Evolutionary conservation across 116 monocot genomes (phyloP), one percentile per base, ranked within the genome.

Genomic region (Trichopus zeylanicus): DNA sequence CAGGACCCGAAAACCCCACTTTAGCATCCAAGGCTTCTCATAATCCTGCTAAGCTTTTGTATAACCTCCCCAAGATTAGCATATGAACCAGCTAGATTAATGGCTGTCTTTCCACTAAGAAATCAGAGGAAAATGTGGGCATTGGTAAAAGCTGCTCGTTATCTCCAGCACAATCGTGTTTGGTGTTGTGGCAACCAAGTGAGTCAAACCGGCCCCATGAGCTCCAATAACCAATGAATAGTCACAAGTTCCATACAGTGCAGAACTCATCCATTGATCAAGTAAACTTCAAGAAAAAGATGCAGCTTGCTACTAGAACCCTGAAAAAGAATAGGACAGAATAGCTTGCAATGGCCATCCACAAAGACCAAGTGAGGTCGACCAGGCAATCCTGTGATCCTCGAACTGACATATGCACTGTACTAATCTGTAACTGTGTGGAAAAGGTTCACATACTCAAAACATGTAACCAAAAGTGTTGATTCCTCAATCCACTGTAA

Each of bases 161-260:
- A 97, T 81, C 53, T 97, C 97, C 26, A 97, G 81, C 25, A 90
- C 91, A 19, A 71, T 68, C 8, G 97, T 75, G 24, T 75, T 69
- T 2, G 63, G 57, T 21, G 67, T 76, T 22, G 90, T 87, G 18
- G 77, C 54, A 6, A 97, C 87, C 53, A 97, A 73, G 63, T 91
- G 91, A 7, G 91, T 91, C 23, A 97, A 78, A n/a, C 97, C 97
- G 30, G 97, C 97, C n/a, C 97, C 97, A 63, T 97, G 97, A 28
- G 97, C 97, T 10, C 97, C 97, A 31, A 97, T 71, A 2, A 97
- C 79, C 29, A 97, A 81, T 8, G 86, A 86, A n/a, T n/a, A n/a
- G n/a, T n/a, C n/a, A n/a, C n/a, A n/a, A n/a, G n/a, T n/a, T n/a
- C n/a, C n/a, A n/a, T n/a, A n/a, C n/a, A n/a, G n/a, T n/a, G n/a